Evolutionary conservation across 2,329 filamentous ascomycete genomes (phyloP), one percentile per base, ranked within the genome.

Genomic region (Remersonia thermophila): DNA sequence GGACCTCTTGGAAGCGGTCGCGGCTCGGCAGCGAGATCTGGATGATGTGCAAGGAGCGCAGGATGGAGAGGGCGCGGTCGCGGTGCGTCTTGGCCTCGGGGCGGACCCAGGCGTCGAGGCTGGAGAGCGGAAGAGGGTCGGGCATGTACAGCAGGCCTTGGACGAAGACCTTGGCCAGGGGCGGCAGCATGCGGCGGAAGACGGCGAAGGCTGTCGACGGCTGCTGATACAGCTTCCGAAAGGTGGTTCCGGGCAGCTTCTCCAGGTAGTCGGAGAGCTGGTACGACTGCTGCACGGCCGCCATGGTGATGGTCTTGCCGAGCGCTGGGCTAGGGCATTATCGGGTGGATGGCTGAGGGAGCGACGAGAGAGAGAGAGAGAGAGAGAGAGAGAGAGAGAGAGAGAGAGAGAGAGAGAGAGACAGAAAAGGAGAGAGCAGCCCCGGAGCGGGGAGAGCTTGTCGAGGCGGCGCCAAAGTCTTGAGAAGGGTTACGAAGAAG

Each of bases 71-170:
- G 7, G 87, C 83, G 55, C 86, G 77, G 54, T 95, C 86, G 54
- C 83, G 82, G 57, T 89, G 77, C 50, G 80, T 61, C 49, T 68
- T 67, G 13, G 64, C 62, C 28, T 67, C 64, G 5, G 84, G 72
- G 47, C 80, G 82, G 34, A 95, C 78, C 85, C 89, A 94, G 29
- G 73, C 63, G 49, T 96, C 86, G 41, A 98, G 71, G 51, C 93
- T 82, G 44, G 74, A 66, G n/a, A 84, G 71, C 2, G 76, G 72
- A 45, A 96, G 73, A 0, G 91, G 83, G 9, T 73, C 69, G 28
- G 84, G 83, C 65, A 93, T 81, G 63, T 94, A 98, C 3, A 98
- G 76, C 52, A 98, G 77, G 27, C 83, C 83, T 80, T 95, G 94
- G 42, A 98, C 89, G 52, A 98, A 81, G 12, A 79, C 85, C 69